Evolutionary conservation across 306 rosid genomes (phyloP).

Genomic region (Rosa chinensis): DNA sequence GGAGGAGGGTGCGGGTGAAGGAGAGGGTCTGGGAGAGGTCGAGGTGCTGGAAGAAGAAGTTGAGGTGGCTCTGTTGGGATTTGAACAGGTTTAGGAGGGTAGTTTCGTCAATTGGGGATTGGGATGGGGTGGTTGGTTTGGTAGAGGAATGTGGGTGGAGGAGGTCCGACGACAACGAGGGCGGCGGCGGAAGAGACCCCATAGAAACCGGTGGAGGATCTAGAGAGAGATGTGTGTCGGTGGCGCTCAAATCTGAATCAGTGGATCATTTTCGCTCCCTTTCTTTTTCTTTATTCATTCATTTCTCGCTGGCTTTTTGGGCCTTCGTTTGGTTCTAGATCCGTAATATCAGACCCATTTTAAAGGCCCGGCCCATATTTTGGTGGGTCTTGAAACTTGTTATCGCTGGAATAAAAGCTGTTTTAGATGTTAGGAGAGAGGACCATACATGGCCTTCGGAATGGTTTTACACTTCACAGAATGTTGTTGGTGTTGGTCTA

Average conservation of each 20-base stretch:
- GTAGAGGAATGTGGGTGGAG: neutral
- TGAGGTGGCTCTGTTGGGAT: slow-evolving; percentile 86
- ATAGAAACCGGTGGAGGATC: neutral
- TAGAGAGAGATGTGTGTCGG: neutral
- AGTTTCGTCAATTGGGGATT: slow-evolving; percentile 47
- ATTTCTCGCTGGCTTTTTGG: neutral
- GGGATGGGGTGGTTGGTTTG: neutral
- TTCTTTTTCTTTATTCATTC: neutral
- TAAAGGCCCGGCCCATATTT: neutral
- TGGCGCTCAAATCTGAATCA: slow-evolving; percentile 13
- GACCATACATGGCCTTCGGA: too few relatives aligned
- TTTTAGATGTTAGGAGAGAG: too few relatives aligned
- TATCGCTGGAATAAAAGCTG: too few relatives aligned
- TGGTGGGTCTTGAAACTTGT: too few relatives aligned
- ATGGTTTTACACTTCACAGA: too few relatives aligned
- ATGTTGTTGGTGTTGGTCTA: too few relatives aligned
- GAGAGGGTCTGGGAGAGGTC: slow-evolving; percentile 80
- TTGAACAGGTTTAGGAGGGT: slow-evolving; percentile 68
- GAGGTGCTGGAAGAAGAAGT: slow-evolving; percentile 84
- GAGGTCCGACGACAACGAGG: slow-evolving; percentile 19
- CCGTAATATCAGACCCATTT: neutral
- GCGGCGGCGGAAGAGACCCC: slow-evolving; percentile 48
- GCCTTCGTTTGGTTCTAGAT: neutral
- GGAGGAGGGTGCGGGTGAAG: slow-evolving; percentile 73
- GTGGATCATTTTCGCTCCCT: neutral